Percentiles rank a stretch among this genome's conserved stretches.
These are phyloP conservation scores for Fusarium dimerum DNA, from an alignment of 2,329 filamentous ascomycete genomes.

Conservation along the genomic window DNA sequence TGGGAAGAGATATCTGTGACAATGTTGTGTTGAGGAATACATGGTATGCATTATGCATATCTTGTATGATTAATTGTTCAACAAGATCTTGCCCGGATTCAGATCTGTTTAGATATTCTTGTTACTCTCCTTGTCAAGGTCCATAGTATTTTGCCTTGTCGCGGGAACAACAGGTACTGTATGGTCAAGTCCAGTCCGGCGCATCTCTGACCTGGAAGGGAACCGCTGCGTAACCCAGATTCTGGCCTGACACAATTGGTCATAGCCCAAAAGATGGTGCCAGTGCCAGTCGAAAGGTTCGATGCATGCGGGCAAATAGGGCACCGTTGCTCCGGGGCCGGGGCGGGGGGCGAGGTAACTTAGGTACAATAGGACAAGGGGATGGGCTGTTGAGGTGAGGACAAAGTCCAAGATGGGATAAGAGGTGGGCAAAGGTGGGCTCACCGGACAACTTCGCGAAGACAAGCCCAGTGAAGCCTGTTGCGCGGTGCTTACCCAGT, in stretches of 20 bases:
- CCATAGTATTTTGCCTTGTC: no score
- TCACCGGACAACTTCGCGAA: conserved; percentile 20
- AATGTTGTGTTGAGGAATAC: no score
- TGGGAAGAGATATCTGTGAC: no score
- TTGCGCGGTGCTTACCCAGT: no score
- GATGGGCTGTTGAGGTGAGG: conserved; percentile 9
- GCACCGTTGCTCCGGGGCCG: conserved; percentile 27
- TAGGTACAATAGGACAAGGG: conserved; percentile 24
- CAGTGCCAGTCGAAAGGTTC: conserved; percentile 3
- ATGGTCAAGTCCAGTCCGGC: conserved; percentile 3
- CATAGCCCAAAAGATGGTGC: conserved; percentile 7
- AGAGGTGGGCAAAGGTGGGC: conserved; percentile 25
- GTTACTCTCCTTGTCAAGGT: no score
- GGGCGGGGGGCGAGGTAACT: no score
- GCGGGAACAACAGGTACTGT: conserved; percentile 1
- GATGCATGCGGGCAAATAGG: conserved; percentile 29
- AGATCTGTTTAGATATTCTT: no score
- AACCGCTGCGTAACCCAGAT: conserved; percentile 28
- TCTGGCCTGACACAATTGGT: conserved; percentile 33
- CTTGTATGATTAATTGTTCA: no score
- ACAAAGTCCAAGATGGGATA: conserved; percentile 20
- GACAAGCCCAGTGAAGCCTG: no score
- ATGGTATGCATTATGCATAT: no score
- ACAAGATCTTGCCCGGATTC: no score
- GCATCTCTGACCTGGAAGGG: no score